A percentile compares a stretch with the other conserved stretches of the same genome.
These are phyloP conservation scores for Podaxis pistillaris DNA, from an alignment of 768 basidiomycete species.

Conservation along the genomic window DNA sequence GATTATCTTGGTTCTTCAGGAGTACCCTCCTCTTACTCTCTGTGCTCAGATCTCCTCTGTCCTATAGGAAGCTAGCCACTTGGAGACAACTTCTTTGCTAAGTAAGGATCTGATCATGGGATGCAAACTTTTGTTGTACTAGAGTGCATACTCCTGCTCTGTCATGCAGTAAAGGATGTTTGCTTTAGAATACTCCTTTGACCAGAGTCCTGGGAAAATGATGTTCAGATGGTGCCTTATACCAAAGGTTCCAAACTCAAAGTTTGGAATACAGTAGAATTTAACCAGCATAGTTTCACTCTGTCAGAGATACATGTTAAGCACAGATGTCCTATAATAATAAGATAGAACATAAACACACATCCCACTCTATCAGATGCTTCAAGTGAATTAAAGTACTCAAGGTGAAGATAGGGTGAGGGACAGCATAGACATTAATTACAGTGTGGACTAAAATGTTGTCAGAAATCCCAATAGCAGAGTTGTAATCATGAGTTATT, in stretches of 20 bases:
- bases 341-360: not conserved
- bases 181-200: not conserved
- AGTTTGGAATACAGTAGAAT: not conserved
- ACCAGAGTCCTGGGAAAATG: not conserved
- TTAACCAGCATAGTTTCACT: not conserved
- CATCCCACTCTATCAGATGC: not conserved
- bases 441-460: not conserved
- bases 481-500: not conserved
- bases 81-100: not conserved
- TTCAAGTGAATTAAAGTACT: not conserved
- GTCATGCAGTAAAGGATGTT: not conserved
- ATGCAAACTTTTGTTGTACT: not conserved
- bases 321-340: not conserved
- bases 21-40: not conserved
- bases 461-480: not conserved
- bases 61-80: not conserved
- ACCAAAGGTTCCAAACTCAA: not conserved
- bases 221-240: not conserved
- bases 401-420: not conserved
- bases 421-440: not conserved
- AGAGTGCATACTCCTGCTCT: not conserved
- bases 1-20: not conserved
- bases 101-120: not conserved
- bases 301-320: not conserved
- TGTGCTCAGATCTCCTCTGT: not conserved